Evolutionary conservation across 73 alveolate species (phyloP).

Genomic region (Tetrahymena malaccensis): DNA sequence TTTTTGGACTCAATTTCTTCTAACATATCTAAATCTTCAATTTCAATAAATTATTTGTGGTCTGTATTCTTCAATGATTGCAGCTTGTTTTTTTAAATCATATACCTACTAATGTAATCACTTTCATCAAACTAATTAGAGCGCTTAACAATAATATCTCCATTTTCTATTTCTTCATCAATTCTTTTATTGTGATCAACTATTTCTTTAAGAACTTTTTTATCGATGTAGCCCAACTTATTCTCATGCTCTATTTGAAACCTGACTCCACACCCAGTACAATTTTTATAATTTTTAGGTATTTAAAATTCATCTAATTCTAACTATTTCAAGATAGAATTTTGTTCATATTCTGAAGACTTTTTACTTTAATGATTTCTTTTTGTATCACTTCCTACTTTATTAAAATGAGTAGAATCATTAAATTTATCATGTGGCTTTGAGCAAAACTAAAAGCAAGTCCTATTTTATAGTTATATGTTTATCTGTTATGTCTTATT

Average conservation of each 20-base stretch:
- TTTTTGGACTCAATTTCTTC: neutral
- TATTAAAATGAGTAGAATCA: neutral
- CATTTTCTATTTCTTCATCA: neutral
- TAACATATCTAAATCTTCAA: neutral
- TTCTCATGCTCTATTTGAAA: neutral
- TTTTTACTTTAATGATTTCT: neutral
- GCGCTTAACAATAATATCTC: neutral
- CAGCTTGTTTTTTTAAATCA: neutral
- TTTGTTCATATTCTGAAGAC: neutral
- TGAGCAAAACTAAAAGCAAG: neutral
- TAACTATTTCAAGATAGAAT: neutral
- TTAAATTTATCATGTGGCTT: neutral
- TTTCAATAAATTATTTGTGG: neutral
- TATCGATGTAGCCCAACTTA: neutral
- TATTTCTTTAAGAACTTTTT: neutral
- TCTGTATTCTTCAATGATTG: neutral
- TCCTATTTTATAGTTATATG: neutral
- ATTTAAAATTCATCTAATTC: neutral
- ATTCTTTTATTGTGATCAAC: neutral
- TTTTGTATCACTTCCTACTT: neutral
- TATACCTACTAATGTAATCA: neutral
- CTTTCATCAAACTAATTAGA: neutral
- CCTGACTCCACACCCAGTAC: neutral
- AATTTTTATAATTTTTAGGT: neutral
- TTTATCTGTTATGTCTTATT: neutral